Evolutionary conservation across 768 basidiomycete genomes (phyloP).

Genomic region (Tylopilus sp.): DNA sequence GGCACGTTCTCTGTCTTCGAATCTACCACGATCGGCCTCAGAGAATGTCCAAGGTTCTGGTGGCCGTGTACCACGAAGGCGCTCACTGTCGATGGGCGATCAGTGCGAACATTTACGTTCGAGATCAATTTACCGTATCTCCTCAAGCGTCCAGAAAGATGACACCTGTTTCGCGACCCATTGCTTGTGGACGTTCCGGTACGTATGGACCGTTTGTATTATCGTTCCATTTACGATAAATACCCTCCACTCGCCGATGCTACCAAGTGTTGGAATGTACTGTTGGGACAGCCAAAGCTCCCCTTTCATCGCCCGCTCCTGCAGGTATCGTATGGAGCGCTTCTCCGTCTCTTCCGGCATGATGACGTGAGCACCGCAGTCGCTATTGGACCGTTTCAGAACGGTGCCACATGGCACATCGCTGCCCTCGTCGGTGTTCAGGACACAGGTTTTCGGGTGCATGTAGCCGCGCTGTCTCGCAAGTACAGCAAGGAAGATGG

Average conservation of each 20-base stretch:
- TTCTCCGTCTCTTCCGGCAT: not conserved
- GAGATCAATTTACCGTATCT: not conserved
- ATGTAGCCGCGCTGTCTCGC: not conserved
- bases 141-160: not conserved
- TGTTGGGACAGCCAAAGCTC: not conserved
- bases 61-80: not conserved
- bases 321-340: not conserved
- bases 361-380: not conserved
- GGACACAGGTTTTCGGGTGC: not conserved
- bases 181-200: rapidly evolving
- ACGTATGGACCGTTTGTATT: not conserved
- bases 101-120: not conserved
- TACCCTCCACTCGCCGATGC: not conserved
- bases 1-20: not conserved
- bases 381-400: not conserved
- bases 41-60: not conserved
- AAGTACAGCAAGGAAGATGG: not conserved
- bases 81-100: no score
- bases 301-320: not conserved
- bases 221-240: not conserved
- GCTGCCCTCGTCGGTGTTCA: not conserved
- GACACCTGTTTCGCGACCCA: not conserved
- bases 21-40: not conserved
- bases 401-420: not conserved
- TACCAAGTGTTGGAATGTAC: not conserved